phyloP scores from a whole-genome alignment of 441 rosid genomes.

The Populus hybrid region DNA sequence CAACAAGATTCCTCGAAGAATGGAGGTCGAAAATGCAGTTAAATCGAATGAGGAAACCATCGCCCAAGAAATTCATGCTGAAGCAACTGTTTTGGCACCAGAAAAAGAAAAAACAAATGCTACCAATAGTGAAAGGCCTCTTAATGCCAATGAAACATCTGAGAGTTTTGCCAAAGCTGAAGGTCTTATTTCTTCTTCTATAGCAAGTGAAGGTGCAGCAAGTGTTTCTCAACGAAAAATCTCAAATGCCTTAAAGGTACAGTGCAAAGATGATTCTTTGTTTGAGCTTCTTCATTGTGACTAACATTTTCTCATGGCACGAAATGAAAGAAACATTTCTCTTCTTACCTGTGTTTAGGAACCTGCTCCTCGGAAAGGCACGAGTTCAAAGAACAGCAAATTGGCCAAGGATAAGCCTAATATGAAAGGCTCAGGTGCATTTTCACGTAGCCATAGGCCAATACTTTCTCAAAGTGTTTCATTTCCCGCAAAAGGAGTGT shows the following conservation, averaged over 20 bases:
- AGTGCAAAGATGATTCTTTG: too few species aligned
- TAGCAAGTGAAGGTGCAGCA: constrained; percentile 23
- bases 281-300: too few species aligned
- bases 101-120: constrained; percentile 33
- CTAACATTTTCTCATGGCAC: not conserved
- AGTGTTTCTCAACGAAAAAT: constrained; percentile 34
- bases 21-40: constrained; percentile 53
- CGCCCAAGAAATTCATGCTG: constrained; percentile 22
- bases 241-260: constrained; percentile 45
- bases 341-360: constrained; percentile 34
- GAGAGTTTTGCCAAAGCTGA: constrained; percentile 28
- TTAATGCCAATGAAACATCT: constrained; percentile 25
- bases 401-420: constrained; percentile 47
- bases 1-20: constrained; percentile 20
- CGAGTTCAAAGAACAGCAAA: constrained; percentile 39
- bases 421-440: constrained; percentile 36
- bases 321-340: not conserved
- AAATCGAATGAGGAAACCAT: constrained; percentile 35
- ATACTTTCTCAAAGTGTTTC: constrained; percentile 66
- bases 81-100: constrained; percentile 27
- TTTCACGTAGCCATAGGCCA: constrained; percentile 41
- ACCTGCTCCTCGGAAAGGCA: constrained; percentile 20
- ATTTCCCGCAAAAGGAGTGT: constrained; percentile 55
- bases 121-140: constrained; percentile 20
- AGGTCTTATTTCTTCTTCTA: constrained; percentile 23